Percentiles rank a stretch among this genome's conserved stretches.
Evolutionary conservation across 768 basidiomycete species (phyloP).

Genomic region (Pisolithus tinctorius): DNA sequence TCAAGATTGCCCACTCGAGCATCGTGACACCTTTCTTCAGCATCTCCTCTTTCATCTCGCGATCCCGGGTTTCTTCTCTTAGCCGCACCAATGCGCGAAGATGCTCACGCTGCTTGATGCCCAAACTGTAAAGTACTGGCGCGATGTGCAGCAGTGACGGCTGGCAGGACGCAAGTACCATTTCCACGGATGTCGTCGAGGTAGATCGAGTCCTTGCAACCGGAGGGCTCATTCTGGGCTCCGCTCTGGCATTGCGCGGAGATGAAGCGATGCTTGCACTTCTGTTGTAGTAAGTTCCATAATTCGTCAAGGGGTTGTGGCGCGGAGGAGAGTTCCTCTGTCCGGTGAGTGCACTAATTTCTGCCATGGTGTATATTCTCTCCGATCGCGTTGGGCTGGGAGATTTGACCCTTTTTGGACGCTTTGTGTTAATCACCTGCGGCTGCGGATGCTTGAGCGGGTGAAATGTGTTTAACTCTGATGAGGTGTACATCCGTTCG

Average conservation of each 20-base stretch:
- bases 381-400: conserved; percentile 27
- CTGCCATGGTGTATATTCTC: conserved; percentile 29
- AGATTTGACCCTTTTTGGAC: conserved; percentile 12
- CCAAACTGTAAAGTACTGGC: conserved; percentile 49
- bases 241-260: conserved; percentile 9
- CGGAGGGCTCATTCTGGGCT: conserved; percentile 8
- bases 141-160: conserved; percentile 60
- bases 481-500: conserved; percentile 17
- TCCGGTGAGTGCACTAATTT: conserved; percentile 25
- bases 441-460: conserved; percentile 15
- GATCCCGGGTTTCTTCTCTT: conserved; percentile 59
- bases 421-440: conserved; percentile 12
- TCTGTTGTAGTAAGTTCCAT: conserved; percentile 9
- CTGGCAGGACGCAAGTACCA: conserved; percentile 52
- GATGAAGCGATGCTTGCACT: conserved; percentile 18
- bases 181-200: conserved; percentile 39
- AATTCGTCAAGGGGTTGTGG: conserved; percentile 6
- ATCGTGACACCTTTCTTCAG: conserved; percentile 61
- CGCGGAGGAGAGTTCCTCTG: conserved; percentile 21
- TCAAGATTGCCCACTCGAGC: conserved; percentile 73
- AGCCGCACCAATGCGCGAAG: conserved; percentile 54
- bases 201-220: conserved; percentile 26
- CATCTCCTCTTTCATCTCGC: conserved; percentile 66
- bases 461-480: conserved; percentile 12
- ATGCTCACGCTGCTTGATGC: conserved; percentile 55